Percentiles rank a stretch among this genome's conserved stretches.
Conservation (phyloP, 306 rosid genomes). For the Arachis hypogaea region DNA sequence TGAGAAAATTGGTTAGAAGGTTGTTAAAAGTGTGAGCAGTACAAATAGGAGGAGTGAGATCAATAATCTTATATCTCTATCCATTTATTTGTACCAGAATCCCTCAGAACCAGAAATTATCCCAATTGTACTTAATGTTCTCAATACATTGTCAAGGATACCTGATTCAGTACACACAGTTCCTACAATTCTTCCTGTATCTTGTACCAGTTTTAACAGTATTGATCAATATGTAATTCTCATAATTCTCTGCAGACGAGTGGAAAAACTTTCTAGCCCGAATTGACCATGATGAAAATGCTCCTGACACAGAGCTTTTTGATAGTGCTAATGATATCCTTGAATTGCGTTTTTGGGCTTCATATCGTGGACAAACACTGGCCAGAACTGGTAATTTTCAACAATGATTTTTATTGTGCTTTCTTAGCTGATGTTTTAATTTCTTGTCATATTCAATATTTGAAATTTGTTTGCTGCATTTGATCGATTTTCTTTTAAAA, state of each 20-base stretch:
- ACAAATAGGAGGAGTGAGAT: too few species aligned
- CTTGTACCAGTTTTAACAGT: too few species aligned
- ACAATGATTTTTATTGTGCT: conserved; percentile 2
- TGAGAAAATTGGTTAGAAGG: too few species aligned
- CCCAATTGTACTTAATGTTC: too few species aligned
- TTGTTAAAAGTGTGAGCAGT: too few species aligned
- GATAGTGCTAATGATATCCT: conserved; percentile 70
- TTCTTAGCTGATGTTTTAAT: conserved; percentile 1
- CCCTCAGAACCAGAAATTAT: too few species aligned
- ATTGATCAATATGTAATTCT: conserved; percentile 4
- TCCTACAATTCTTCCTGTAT: too few species aligned
- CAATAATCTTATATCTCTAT: too few species aligned
- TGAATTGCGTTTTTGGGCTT: conserved; percentile 96
- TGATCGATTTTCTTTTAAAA: background rate
- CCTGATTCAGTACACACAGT: too few species aligned
- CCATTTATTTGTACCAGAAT: too few species aligned
- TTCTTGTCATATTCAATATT: conserved; percentile 7
- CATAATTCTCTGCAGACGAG: conserved; percentile 61
- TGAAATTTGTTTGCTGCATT: background rate
- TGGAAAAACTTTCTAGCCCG: conserved; percentile 94
- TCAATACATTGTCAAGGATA: too few species aligned
- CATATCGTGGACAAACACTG: conserved; percentile 94
- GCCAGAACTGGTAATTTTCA: conserved; percentile 84
- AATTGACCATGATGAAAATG: conserved; percentile 80
- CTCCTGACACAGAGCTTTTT: conserved; percentile 61